Evolutionary conservation across 805 yeast genomes (phyloP).

Genomic region (Saccharomycopsis sp.): DNA sequence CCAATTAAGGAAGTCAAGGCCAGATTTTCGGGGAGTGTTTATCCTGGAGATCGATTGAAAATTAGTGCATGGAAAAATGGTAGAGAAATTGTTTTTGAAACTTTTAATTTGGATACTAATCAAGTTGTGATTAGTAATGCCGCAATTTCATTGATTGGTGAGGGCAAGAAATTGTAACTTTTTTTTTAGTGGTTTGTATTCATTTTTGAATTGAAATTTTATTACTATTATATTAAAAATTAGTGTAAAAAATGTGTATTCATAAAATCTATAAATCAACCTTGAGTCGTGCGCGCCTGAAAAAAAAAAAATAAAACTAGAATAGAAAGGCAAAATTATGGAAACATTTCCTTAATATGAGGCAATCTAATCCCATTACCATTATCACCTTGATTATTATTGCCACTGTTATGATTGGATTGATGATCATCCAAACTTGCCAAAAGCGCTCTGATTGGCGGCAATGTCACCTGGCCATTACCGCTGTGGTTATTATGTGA

Average conservation of each 20-base stretch:
- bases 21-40: constrained; percentile 85
- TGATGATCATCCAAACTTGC: constrained; percentile 17
- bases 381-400: too few species aligned
- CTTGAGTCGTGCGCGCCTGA: too few species aligned
- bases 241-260: neutral
- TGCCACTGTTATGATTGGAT: neutral
- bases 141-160: constrained; percentile 53
- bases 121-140: constrained; percentile 79
- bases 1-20: constrained; percentile 77
- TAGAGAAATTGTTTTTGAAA: constrained; percentile 67
- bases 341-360: constrained; percentile 17
- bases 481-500: neutral
- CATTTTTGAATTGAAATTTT: neutral
- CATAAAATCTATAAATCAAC: too few species aligned
- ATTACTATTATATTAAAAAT: neutral
- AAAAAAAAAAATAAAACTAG: too few species aligned
- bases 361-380: constrained; percentile 18
- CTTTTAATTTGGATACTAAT: constrained; percentile 72
- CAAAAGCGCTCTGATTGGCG: constrained; percentile 17
- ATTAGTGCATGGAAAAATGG: constrained; percentile 79
- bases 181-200: too few species aligned
- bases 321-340: too few species aligned
- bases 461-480: constrained; percentile 11
- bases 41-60: constrained; percentile 86
- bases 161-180: constrained; percentile 2